Evolutionary conservation across 331 rosid genomes (phyloP).

Genomic region (Pyrus hybrid): DNA sequence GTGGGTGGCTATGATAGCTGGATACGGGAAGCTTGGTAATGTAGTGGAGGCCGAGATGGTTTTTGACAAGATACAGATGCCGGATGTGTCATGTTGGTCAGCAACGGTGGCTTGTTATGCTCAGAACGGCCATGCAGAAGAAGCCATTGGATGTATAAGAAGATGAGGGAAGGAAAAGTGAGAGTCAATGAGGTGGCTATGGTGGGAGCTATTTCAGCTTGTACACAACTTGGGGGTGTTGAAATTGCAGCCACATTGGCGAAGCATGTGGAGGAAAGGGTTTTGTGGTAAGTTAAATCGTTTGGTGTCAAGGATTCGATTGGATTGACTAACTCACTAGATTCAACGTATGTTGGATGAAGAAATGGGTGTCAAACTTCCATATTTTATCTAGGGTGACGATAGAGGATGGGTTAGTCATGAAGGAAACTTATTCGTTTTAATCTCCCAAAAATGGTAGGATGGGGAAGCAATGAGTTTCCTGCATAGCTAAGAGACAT

Average conservation of each 20-base stretch:
- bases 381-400: too few species aligned
- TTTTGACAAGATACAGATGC: slow-evolving; percentile 30
- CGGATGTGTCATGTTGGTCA: slow-evolving; percentile 40
- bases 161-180: slow-evolving; percentile 34
- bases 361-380: too few species aligned
- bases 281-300: slow-evolving; percentile 31
- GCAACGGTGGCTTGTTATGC: slow-evolving; percentile 75
- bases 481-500: too few species aligned
- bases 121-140: slow-evolving; percentile 64
- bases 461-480: too few species aligned
- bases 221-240: slow-evolving; percentile 56
- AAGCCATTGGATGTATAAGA: slow-evolving; percentile 52
- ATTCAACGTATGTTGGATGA: not conserved
- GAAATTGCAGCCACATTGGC: slow-evolving; percentile 35
- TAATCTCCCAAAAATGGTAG: too few species aligned
- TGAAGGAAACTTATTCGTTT: too few species aligned
- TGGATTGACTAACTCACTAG: not conserved
- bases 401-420: too few species aligned
- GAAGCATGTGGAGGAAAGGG: slow-evolving; percentile 32
- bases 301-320: not conserved
- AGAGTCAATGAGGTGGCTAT: slow-evolving; percentile 44
- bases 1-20: slow-evolving; percentile 56
- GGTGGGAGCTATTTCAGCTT: slow-evolving; percentile 71
- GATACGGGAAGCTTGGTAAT: slow-evolving; percentile 53
- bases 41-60: slow-evolving; percentile 40